Percentiles rank a stretch among this genome's conserved stretches.
Conservation (phyloP, 1,284 basidiomycete genomes). For the Microbotryum lychnidis-dioicae region DNA sequence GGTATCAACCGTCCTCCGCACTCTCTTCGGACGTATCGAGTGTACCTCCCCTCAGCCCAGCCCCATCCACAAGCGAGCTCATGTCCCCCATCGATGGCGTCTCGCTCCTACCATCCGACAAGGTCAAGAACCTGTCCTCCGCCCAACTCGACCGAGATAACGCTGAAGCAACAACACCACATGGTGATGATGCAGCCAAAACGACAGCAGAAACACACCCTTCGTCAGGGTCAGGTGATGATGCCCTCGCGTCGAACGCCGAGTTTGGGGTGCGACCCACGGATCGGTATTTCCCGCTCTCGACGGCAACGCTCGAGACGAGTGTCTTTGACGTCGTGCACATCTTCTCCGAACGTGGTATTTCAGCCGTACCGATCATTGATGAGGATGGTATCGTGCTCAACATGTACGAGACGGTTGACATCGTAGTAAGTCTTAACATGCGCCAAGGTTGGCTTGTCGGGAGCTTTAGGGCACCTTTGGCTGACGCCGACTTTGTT, state of each 20-base stretch:
- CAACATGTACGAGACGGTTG: constrained; percentile 97
- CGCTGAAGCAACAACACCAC: neutral
- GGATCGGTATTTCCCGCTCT: constrained; percentile 72
- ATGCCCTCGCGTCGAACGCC: neutral
- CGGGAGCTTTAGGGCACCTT: neutral
- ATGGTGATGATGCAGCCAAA: neutral
- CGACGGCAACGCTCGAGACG: constrained; percentile 83
- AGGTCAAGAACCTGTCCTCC: too few species aligned
- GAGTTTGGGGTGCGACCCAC: constrained; percentile 18
- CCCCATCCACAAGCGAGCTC: neutral
- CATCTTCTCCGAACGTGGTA: constrained; percentile 92
- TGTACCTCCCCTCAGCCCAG: neutral
- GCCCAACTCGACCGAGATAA: too few species aligned
- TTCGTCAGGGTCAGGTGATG: neutral
- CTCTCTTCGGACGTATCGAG: neutral
- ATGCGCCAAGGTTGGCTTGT: neutral
- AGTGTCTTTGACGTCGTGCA: constrained; percentile 97
- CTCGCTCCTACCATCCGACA: too few species aligned
- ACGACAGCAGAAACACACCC: neutral
- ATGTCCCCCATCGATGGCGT: neutral
- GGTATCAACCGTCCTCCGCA: constrained; percentile 36
- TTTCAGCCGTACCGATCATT: constrained; percentile 94
- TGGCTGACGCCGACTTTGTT: neutral
- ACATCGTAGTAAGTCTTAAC: constrained; percentile 77
- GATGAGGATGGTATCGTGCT: constrained; percentile 72